These are phyloP conservation scores for Wickerhamomyces bovis DNA, from an alignment of 805 yeast species.

Conservation along the genomic window DNA sequence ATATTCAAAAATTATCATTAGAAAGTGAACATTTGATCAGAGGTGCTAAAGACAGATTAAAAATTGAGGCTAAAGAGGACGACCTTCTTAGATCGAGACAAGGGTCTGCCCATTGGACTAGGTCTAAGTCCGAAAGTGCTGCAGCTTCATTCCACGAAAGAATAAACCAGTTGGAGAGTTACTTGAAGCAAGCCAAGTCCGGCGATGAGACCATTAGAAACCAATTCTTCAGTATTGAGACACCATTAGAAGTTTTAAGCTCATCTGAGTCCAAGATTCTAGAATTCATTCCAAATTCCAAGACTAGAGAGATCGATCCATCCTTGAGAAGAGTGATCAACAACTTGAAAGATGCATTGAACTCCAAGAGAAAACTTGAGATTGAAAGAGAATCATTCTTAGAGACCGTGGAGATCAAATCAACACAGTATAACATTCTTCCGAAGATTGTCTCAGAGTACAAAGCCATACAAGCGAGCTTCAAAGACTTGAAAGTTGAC, in stretches of 20 bases:
- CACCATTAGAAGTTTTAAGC: constrained; percentile 37
- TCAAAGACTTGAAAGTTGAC: constrained; percentile 18
- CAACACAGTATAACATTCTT: constrained; percentile 41
- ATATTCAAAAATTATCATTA: constrained; percentile 37
- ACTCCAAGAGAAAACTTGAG: constrained; percentile 30
- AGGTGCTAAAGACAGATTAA: constrained; percentile 40
- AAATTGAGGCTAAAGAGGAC: constrained; percentile 52
- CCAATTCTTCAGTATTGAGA: constrained; percentile 44
- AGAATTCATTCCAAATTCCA: constrained; percentile 26
- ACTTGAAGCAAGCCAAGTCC: constrained; percentile 48
- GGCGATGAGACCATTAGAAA: constrained; percentile 53
- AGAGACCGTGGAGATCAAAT: constrained; percentile 37
- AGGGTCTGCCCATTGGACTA: constrained; percentile 51
- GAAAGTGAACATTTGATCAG: constrained; percentile 38
- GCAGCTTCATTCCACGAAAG: constrained; percentile 34
- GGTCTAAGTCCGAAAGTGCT: constrained; percentile 41
- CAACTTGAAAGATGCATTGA: constrained; percentile 27
- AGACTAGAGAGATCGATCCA: constrained; percentile 28
- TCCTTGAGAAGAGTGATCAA: constrained; percentile 29
- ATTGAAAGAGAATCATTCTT: constrained; percentile 34
- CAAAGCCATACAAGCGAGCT: constrained; percentile 23
- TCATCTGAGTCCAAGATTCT: constrained; percentile 28
- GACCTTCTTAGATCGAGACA: constrained; percentile 40
- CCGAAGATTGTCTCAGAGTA: constrained; percentile 48
- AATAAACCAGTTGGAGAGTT: constrained; percentile 39